Conservation (phyloP, 163 green algal genomes). For the Volvox carteri region DNA sequence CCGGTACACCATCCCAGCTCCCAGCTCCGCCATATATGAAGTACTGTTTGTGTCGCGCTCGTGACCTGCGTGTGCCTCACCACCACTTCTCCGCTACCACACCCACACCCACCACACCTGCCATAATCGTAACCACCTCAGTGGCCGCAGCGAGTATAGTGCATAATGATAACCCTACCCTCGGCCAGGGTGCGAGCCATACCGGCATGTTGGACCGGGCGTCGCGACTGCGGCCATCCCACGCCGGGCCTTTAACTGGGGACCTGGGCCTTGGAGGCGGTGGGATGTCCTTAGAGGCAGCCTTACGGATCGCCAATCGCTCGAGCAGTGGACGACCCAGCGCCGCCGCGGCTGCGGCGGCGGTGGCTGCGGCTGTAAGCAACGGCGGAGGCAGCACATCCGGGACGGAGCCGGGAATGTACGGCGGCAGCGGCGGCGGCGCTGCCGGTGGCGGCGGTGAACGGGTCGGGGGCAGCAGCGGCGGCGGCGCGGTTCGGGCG, state of each 20-base stretch:
- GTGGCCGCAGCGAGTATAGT: too few relatives aligned
- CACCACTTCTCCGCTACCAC: too few relatives aligned
- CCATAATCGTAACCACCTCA: too few relatives aligned
- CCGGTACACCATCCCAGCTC: too few relatives aligned
- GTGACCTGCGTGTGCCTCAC: too few relatives aligned
- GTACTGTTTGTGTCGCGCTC: too few relatives aligned
- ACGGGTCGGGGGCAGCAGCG: neutral
- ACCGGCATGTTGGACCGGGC: slow-evolving; percentile 14
- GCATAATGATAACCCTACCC: too few relatives aligned
- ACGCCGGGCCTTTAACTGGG: slow-evolving; percentile 18
- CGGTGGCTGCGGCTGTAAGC: neutral
- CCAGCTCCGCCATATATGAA: too few relatives aligned
- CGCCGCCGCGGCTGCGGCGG: neutral
- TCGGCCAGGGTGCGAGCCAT: neutral
- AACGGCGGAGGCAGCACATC: neutral
- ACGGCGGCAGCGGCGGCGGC: neutral
- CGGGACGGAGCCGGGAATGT: neutral
- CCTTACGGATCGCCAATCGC: slow-evolving; percentile 12
- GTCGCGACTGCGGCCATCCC: slow-evolving; percentile 12
- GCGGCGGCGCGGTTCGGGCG: neutral
- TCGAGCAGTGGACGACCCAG: slow-evolving; percentile 21
- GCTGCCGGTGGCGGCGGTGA: neutral
- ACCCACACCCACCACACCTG: too few relatives aligned
- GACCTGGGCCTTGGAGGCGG: neutral
- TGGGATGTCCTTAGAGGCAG: neutral